Evolutionary conservation across 441 rosid species (phyloP).

Genomic region (Arabidopsis lyrata): DNA sequence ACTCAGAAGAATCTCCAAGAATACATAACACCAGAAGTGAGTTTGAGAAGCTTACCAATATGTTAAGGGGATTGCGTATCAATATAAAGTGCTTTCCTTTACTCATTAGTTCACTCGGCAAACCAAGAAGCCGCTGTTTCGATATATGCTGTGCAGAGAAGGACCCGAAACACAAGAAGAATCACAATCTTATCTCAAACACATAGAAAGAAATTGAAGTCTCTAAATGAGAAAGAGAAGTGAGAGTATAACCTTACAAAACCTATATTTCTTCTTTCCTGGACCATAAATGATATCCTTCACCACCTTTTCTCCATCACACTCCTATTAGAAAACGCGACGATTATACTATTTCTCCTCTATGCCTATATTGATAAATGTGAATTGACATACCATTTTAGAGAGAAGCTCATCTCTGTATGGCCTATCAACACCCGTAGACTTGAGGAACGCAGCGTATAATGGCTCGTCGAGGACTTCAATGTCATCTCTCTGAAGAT

Average conservation of each 20-base stretch:
- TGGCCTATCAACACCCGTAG: constrained; percentile 66
- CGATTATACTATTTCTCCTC: not conserved
- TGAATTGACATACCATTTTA: constrained; percentile 56
- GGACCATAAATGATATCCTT: constrained; percentile 72
- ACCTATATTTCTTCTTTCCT: constrained; percentile 74
- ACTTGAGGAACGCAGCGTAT: constrained; percentile 62
- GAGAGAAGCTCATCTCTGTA: constrained; percentile 72
- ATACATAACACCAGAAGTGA: constrained; percentile 5
- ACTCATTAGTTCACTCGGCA: constrained; percentile 71
- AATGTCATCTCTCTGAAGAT: constrained; percentile 70
- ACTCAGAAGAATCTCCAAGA: constrained; percentile 1
- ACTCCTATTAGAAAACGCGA: constrained; percentile 54
- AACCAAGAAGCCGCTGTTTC: constrained; percentile 69
- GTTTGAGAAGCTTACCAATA: constrained; percentile 57
- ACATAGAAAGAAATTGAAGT: constrained; percentile 3
- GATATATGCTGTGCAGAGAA: constrained; percentile 60
- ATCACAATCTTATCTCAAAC: not conserved
- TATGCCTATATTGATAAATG: not conserved
- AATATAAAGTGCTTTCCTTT: constrained; percentile 84
- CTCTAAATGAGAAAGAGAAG: constrained; percentile 10
- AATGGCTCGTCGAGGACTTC: constrained; percentile 88
- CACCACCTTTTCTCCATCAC: constrained; percentile 77
- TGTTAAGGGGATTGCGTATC: constrained; percentile 75
- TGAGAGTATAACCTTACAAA: constrained; percentile 69
- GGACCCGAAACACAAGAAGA: not conserved